Evolutionary conservation across 2,329 filamentous ascomycete species (phyloP), one percentile per base, ranked within the genome.

Genomic region (Fusarium torreyae): DNA sequence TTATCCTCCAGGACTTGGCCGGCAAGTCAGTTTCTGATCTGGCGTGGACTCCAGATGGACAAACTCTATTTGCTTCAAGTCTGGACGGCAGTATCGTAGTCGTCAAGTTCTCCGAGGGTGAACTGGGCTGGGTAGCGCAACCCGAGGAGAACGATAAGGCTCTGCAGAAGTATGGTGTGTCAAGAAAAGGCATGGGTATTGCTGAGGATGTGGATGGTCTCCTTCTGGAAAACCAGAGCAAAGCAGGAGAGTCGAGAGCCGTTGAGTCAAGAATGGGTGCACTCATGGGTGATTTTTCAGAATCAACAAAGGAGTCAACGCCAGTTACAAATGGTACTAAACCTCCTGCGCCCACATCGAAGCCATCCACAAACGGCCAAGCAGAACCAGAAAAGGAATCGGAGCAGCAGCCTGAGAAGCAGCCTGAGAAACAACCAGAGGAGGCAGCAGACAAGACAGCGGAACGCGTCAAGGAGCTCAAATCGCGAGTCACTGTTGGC

Each of bases 221-320:
- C 43, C 86, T 93, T 38, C 82, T 99, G 1, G 96, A 99, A 80
- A 94, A 97, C 73, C 92, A 91, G 77, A 97, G 94, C 81, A 98
- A 97, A 77, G 94, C 92, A 43, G 95, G 92, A 22, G 96, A 99
- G 78, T 87, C 95, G 33, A 93, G 91, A 69, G 94, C 92, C 7
- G 94, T 95, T 0, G 93, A 99, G 80, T 96, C 94, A 3, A 89
- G 95, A 70, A 99, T 99, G 96, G 96, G 96, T 14, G 95, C 95
- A n/a, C 82, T 99, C 38, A 99, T 99, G 96, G 95, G 95, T 7
- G 94, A 97, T 76, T 87, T 87, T 18, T 79, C 86, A 5, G 84
- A 86, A 6, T 88, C 88, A 34, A 82, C 85, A 5, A 88, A 88
- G 40, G 82, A 84, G 51, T 78, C 81, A 10, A 78, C 81, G 6